Evolutionary conservation across 768 basidiomycete genomes (phyloP).

Genomic region (Lentinula detonsa): DNA sequence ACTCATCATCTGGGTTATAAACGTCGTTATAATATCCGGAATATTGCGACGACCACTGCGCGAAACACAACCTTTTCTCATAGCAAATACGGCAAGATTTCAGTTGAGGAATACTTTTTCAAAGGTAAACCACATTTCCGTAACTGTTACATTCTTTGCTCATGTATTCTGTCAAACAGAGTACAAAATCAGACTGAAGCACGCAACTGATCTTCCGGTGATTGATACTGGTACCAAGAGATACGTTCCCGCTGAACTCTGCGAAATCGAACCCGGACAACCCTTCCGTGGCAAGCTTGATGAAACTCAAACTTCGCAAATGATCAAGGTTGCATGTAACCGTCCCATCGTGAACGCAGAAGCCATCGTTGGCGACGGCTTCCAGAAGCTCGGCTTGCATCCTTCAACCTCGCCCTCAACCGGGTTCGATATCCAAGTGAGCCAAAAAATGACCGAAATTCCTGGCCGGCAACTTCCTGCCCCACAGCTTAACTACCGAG

Average conservation of each 20-base stretch:
- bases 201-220: constrained; percentile 44
- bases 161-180: constrained; percentile 30
- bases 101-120: constrained; percentile 60
- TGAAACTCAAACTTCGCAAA: constrained; percentile 56
- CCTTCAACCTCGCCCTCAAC: constrained; percentile 29
- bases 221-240: constrained; percentile 36
- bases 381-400: constrained; percentile 45
- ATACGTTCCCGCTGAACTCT: constrained; percentile 66
- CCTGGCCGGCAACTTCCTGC: constrained; percentile 61
- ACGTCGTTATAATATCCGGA: constrained; percentile 39
- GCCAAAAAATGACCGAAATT: constrained; percentile 51
- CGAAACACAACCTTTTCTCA: constrained; percentile 39
- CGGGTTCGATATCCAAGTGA: constrained; percentile 57
- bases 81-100: constrained; percentile 43
- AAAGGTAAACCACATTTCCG: constrained; percentile 38
- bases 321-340: constrained; percentile 68
- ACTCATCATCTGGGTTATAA: constrained; percentile 52
- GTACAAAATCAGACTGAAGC: constrained; percentile 43
- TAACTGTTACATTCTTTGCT: background rate
- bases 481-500: constrained; percentile 52
- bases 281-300: constrained; percentile 55
- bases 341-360: constrained; percentile 54
- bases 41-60: constrained; percentile 30
- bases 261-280: constrained; percentile 54
- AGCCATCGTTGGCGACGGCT: constrained; percentile 52